phyloP scores from a whole-genome alignment of 1,139 yeast genomes.

The Geotrichum macrosporum region DNA sequence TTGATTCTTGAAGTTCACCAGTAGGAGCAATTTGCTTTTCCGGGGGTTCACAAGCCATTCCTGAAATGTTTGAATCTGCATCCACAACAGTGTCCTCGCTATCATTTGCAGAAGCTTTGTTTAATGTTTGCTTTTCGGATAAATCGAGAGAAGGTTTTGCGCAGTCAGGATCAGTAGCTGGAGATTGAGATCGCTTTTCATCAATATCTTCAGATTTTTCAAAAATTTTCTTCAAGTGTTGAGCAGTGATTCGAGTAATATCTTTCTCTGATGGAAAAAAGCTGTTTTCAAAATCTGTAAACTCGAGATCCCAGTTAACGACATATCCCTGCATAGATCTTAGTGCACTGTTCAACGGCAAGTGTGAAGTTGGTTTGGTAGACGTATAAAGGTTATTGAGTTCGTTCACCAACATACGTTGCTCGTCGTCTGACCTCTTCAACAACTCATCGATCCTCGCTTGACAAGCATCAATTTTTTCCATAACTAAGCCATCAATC shows the following conservation, averaged over 20 bases:
- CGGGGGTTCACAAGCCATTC: no score
- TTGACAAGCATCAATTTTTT: constrained; percentile 66
- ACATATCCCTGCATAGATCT: constrained; percentile 76
- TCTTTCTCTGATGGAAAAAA: constrained; percentile 91
- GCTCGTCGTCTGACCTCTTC: constrained; percentile 50
- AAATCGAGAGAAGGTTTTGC: neutral
- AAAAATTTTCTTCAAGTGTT: constrained; percentile 74
- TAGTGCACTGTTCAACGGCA: constrained; percentile 64
- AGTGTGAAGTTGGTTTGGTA: constrained; percentile 60
- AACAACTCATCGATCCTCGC: constrained; percentile 57
- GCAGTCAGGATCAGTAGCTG: neutral
- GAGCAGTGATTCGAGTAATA: constrained; percentile 84
- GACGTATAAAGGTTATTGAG: constrained; percentile 53
- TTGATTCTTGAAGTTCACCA: no score
- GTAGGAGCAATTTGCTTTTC: no score
- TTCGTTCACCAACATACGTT: constrained; percentile 43
- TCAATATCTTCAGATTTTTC: constrained; percentile 43
- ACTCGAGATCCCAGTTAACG: constrained; percentile 82
- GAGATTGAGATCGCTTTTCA: constrained; percentile 27
- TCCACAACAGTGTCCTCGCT: neutral
- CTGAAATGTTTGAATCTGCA: neutral
- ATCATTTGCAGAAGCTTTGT: neutral
- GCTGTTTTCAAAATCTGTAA: constrained; percentile 71
- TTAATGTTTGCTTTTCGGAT: neutral
- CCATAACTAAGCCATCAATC: constrained; percentile 68